phyloP scores from a whole-genome alignment of 2,329 filamentous ascomycete species.

The Epicoccum sorghinum region DNA sequence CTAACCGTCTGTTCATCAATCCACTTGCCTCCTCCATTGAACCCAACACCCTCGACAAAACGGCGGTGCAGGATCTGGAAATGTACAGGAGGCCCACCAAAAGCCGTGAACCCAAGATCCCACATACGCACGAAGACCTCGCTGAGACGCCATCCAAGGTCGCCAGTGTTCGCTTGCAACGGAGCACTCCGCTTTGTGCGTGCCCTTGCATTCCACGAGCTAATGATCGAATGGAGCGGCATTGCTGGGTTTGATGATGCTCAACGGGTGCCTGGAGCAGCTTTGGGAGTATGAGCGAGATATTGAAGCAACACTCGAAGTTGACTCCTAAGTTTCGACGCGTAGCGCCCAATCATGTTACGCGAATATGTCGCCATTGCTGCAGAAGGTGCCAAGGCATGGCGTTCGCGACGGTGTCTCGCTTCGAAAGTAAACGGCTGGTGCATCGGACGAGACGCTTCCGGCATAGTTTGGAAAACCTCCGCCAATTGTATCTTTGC shows the following conservation, averaged over 20 bases:
- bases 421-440: neutral
- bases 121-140: conserved; percentile 50
- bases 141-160: conserved; percentile 29
- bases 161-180: conserved; percentile 28
- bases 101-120: conserved; percentile 69
- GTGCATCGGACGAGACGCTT: neutral
- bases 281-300: neutral
- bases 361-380: conserved; percentile 22
- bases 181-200: conserved; percentile 22
- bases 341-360: conserved; percentile 15
- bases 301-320: neutral
- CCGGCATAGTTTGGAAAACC: neutral
- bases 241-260: conserved; percentile 12
- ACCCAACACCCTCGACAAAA: conserved; percentile 61
- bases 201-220: conserved; percentile 26
- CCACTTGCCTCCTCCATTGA: conserved; percentile 63
- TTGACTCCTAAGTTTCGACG: neutral
- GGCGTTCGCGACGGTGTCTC: conserved; percentile 13
- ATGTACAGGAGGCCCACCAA: conserved; percentile 72
- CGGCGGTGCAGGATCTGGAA: conserved; percentile 70
- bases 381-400: conserved; percentile 18
- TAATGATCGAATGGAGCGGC: conserved; percentile 30
- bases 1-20: conserved; percentile 70
- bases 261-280: neutral
- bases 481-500: neutral